Evolutionary conservation across 495 filamentous ascomycete genomes (phyloP).

Genomic region (Penicillium riverlandense): DNA sequence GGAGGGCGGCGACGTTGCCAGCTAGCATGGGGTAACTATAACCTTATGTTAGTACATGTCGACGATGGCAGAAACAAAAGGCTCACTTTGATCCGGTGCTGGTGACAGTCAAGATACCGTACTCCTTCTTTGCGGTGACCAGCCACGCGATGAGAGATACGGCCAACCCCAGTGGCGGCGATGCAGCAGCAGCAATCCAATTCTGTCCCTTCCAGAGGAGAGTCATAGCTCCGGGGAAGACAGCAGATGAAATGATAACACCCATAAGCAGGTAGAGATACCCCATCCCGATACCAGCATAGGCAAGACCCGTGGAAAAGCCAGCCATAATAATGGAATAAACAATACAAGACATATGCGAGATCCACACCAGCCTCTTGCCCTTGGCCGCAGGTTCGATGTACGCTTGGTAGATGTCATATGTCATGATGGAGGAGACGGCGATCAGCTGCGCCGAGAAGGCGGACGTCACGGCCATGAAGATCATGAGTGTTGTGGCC

Average conservation of each 20-base stretch:
- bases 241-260: slow-evolving; percentile 79
- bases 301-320: slow-evolving; percentile 77
- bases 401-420: slow-evolving; percentile 75
- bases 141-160: slow-evolving; percentile 83
- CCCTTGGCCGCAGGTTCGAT: slow-evolving; percentile 56
- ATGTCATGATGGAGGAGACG: slow-evolving; percentile 88
- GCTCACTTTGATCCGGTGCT: slow-evolving; percentile 69
- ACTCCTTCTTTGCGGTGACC: slow-evolving; percentile 75
- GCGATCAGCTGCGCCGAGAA: slow-evolving; percentile 88
- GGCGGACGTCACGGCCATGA: slow-evolving; percentile 93
- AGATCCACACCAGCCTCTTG: slow-evolving; percentile 77
- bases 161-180: slow-evolving; percentile 69
- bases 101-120: slow-evolving; percentile 61
- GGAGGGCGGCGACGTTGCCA: slow-evolving; percentile 74
- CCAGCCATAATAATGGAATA: slow-evolving; percentile 81
- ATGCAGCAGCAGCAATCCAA: slow-evolving; percentile 64
- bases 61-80: too few relatives aligned
- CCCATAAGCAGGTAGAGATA: slow-evolving; percentile 88
- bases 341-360: slow-evolving; percentile 64
- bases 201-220: slow-evolving; percentile 82
- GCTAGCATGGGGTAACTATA: slow-evolving; percentile 74
- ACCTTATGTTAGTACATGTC: neutral
- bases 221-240: slow-evolving; percentile 75
- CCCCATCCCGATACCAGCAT: slow-evolving; percentile 60
- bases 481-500: slow-evolving; percentile 77